A percentile compares a stretch with the other conserved stretches of the same genome.
phyloP scores from a whole-genome alignment of 805 yeast species.

The Cyberlindnera saturnus region DNA sequence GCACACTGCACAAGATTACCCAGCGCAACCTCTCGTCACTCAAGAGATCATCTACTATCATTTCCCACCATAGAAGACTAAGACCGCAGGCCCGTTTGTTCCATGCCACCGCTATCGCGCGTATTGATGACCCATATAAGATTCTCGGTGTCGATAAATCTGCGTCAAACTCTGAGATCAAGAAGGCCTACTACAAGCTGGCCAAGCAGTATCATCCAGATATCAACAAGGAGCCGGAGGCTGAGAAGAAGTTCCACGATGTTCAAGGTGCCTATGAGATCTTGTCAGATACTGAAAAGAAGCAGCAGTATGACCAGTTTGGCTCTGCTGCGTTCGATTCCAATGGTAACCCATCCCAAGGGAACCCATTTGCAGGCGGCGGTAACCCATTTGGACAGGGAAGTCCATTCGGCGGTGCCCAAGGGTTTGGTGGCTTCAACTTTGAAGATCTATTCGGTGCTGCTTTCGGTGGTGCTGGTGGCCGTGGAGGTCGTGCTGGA shows the following conservation, averaged over 20 bases:
- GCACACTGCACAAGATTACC: conserved; percentile 3
- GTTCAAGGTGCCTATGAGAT: conserved; percentile 94
- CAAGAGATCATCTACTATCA: not conserved
- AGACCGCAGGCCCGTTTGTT: conserved; percentile 25
- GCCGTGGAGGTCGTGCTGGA: conserved; percentile 15
- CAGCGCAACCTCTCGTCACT: conserved; percentile 3
- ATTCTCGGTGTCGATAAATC: conserved; percentile 68
- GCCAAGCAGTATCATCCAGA: conserved; percentile 97
- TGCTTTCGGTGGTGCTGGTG: conserved; percentile 37
- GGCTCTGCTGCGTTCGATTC: conserved; percentile 82
- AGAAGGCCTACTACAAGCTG: conserved; percentile 87
- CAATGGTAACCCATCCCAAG: conserved; percentile 41
- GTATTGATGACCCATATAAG: conserved; percentile 69
- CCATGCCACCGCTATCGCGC: conserved; percentile 33
- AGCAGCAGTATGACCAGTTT: conserved; percentile 84
- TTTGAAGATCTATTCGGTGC: conserved; percentile 61
- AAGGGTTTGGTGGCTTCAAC: conserved; percentile 31
- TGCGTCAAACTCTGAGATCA: conserved; percentile 80
- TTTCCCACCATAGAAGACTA: not conserved
- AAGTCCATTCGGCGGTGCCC: conserved; percentile 35
- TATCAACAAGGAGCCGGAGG: conserved; percentile 83
- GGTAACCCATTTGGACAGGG: conserved; percentile 40
- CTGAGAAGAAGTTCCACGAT: conserved; percentile 86
- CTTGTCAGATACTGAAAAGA: conserved; percentile 75
- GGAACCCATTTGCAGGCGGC: conserved; percentile 44